Base-by-base conservation (phyloP, 768 basidiomycete genomes). In the Pleurotus tuoliensis region DNA sequence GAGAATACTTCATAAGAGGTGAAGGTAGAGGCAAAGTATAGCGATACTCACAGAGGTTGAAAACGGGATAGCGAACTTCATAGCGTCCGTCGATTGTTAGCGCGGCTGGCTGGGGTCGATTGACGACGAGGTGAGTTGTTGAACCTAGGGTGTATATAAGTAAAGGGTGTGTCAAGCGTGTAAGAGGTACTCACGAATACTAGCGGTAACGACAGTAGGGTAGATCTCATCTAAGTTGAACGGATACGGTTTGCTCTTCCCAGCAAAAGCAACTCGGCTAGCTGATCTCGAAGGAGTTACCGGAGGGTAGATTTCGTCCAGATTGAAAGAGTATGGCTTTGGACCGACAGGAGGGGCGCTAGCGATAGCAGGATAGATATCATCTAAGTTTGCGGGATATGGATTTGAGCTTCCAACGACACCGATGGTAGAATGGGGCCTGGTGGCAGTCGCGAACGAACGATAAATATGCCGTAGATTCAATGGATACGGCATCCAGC, bases 361-460 rank as follows among this genome's bases (percentile, higher is more conserved):
- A 9, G 34, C 9, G 15, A 34, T 25, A 8, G 34, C 11, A 37
- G 34, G 48, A n/a, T 50, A 50, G 24, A 50, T 50, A 13, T 50
- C 48, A 7, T 16, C 54, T 20, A 75, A 57, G 58, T 69, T 70
- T 59, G 57, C 63, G 12, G 77, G 74, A 63, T 77, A 79, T 46
- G 69, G 65, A 48, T 60, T 52, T 66, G 65, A 11, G 16, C 15
- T 24, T n/a, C 30, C 24, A 13, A 34, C 24, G 9, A 34, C 3
- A 20, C 15, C 24, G 22, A 24, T 18, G 11, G 47, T 11, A 20
- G 16, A 18, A 6, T n/a, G 25, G 3, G 30, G 30, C 11, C 30
- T 34, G 30, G 12, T 30, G 4, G 47, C 11, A 13, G 18, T 20
- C 1, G 9, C 16, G 15, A 15, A 37, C 30, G 30, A 34, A 34